These are phyloP conservation scores for Russula foetens DNA, from an alignment of 768 basidiomycete species.

Conservation along the genomic window DNA sequence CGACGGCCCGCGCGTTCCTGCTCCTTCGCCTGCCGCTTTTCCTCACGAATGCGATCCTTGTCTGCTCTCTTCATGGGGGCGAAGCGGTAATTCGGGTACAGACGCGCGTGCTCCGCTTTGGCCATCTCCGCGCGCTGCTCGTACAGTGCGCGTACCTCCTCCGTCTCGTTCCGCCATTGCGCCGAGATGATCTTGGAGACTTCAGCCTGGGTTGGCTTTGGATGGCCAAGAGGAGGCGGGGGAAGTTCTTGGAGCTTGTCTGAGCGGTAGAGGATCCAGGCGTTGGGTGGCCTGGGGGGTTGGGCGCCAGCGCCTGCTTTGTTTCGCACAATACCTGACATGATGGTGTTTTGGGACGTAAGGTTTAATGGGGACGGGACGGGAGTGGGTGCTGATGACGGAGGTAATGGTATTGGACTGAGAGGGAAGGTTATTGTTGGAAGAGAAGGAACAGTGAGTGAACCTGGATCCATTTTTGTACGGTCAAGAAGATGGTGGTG, in stretches of 20 bases:
- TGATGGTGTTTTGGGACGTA: not conserved
- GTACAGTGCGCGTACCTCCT: slow-evolving; percentile 25
- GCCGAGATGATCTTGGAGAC: slow-evolving; percentile 36
- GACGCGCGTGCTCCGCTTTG: slow-evolving; percentile 15
- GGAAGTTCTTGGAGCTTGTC: slow-evolving; percentile 32
- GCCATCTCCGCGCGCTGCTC: slow-evolving; percentile 14
- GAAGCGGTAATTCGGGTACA: slow-evolving; percentile 19
- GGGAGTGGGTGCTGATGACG: not conserved
- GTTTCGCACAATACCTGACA: slow-evolving; percentile 5
- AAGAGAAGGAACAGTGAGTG: not conserved
- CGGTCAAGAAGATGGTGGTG: not conserved
- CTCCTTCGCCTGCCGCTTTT: slow-evolving; percentile 10
- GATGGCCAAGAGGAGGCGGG: slow-evolving; percentile 20
- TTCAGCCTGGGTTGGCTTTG: slow-evolving; percentile 32
- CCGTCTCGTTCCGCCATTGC: slow-evolving; percentile 34
- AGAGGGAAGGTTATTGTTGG: not conserved
- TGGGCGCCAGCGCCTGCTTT: slow-evolving; percentile 5
- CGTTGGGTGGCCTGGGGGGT: slow-evolving; percentile 37
- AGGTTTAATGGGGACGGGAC: not conserved
- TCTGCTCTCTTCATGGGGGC: slow-evolving; percentile 17
- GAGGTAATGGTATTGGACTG: not conserved
- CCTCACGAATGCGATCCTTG: slow-evolving; percentile 18
- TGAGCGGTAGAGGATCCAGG: slow-evolving; percentile 45
- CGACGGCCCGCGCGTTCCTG: slow-evolving; percentile 11
- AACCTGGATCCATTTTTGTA: slow-evolving; percentile 16